Base-by-base conservation (phyloP, 345 rosid species). In the Acer negundo region DNA sequence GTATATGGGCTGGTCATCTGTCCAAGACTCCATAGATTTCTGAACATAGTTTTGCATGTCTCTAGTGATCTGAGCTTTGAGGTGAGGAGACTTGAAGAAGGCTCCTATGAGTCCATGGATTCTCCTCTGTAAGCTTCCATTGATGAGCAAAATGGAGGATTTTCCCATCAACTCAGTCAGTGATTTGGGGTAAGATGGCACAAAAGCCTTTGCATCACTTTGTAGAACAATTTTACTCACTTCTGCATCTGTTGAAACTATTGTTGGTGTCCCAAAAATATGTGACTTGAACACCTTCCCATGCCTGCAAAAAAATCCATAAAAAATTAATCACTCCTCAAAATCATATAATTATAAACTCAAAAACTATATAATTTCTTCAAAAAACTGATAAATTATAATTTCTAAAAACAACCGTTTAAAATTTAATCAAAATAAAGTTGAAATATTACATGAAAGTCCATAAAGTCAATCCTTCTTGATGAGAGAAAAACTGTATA, bases 281-380 rank as follows among this genome's bases (percentile, higher is more conserved):
- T 97, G 99, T 10, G 99, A 92, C 90, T 90, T 97, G 80, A 97
- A 97, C 87, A 97, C 97, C 82, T 90, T 93, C 47, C 99, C 99
- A 61, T 91, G 90, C 86, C 98, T 95, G 13, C 22, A 67, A 6
- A 16, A 42, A 42, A 7, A 42, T 42, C 46, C 46, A 42, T 9
- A 1, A 42, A 42, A 42, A 9, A 42, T 28, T 28, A 28, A 28
- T 8, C 46, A 35, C 38, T 35, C 38, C 38, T 35, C 38, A 35
- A 35, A 31, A 35, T 35, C 38, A 35, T 35, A 35, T 35, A 35
- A 35, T 35, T 35, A 35, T 35, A 35, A 35, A 35, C 38, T 35
- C 38, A 35, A 35, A 35, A 35, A 35, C 38, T 35, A 35, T 35
- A 35, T 35, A 35, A 35, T 35, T 35, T 35, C 38, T 35, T 35